Evolutionary conservation across 371 early-diverging fungal genomes (phyloP), one percentile per base, ranked within the genome.

Genomic region (Mortierella sp.): DNA sequence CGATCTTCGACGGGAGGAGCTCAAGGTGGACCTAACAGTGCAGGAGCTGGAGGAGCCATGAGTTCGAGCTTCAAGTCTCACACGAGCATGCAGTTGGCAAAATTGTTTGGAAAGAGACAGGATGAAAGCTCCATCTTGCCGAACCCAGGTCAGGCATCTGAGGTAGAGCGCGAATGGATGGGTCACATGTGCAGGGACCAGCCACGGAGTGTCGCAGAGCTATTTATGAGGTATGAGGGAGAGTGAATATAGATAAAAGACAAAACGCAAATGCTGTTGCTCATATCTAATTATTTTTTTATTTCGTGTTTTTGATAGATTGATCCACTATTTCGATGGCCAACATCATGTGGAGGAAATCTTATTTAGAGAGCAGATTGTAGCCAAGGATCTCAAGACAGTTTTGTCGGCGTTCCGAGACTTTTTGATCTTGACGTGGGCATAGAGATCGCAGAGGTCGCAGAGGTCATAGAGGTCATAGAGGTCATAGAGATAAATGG

Each of bases 311-410:
- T 32, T 33, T 65, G 3, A 43, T 64, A 88, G 91, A 43, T 72
- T 94, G 59, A 85, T 88, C n/a, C 89, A 90, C 3, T 96, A 95
- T 68, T 93, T 96, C 84, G 89, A 93, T 78, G 97, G 97, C 3
- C 89, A 91, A 55, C 90, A 91, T 76, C 93, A 92, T 71, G 88
- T 93, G 19, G 95, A 96, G 67, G 97, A 96, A 75, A 95, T 96
- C 63, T 83, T 92, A 68, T 95, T 91, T 67, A 85, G 92, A 10
- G 95, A 96, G 82, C 92, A 89, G 40, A 84, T 94, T 28, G 88
- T 89, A 13, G 83, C 89, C 68, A 84, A 87, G 63, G 93, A 94
- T 67, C 77, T 94, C 22, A 86, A 85, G 57, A 78, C 89, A 7
- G 88, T 93, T 2, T 73, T 91, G 28, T 86, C 87, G 32, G 87